These are phyloP conservation scores for Scutellaria barbata DNA, from an alignment of 257 asterid species.

Conservation along the genomic window DNA sequence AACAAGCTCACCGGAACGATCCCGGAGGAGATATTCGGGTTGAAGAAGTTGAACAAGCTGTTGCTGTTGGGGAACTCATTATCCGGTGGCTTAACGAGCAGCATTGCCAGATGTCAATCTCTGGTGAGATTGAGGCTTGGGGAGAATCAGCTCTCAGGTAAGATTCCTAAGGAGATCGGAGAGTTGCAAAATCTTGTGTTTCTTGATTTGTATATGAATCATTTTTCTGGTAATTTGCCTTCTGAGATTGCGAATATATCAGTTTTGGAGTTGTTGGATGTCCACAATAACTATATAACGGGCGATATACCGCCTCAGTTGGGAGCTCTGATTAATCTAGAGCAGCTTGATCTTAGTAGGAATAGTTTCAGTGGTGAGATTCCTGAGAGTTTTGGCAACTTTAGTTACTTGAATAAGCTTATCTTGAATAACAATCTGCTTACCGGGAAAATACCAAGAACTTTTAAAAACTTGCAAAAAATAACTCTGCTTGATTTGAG, in stretches of 20 bases:
- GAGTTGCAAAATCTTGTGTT: conserved; percentile 83
- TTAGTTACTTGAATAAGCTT: conserved; percentile 83
- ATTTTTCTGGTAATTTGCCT: conserved; percentile 82
- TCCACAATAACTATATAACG: conserved; percentile 68
- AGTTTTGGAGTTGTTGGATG: conserved; percentile 85
- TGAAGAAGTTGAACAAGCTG: conserved; percentile 83
- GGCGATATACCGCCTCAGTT: conserved; percentile 68
- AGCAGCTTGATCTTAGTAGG: conserved; percentile 93
- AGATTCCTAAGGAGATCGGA: conserved; percentile 90
- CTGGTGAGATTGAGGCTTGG: conserved; percentile 87
- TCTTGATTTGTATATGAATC: conserved; percentile 91
- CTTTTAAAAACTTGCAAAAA: conserved; percentile 67
- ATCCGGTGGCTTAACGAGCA: conserved; percentile 61
- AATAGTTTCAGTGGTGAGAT: conserved; percentile 76
- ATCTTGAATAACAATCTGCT: conserved; percentile 71
- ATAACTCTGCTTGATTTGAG: conserved; percentile 88
- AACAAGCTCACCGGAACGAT: conserved; percentile 82
- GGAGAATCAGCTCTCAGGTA: conserved; percentile 87
- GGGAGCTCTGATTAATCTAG: conserved; percentile 75
- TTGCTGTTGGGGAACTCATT: conserved; percentile 78
- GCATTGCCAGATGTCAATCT: conserved; percentile 79
- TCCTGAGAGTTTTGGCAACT: conserved; percentile 79
- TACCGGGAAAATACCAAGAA: conserved; percentile 63
- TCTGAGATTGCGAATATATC: conserved; percentile 67
- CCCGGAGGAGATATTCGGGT: conserved; percentile 78